phyloP scores from a whole-genome alignment of 805 yeast genomes.

The Suhomyces prunicola region DNA sequence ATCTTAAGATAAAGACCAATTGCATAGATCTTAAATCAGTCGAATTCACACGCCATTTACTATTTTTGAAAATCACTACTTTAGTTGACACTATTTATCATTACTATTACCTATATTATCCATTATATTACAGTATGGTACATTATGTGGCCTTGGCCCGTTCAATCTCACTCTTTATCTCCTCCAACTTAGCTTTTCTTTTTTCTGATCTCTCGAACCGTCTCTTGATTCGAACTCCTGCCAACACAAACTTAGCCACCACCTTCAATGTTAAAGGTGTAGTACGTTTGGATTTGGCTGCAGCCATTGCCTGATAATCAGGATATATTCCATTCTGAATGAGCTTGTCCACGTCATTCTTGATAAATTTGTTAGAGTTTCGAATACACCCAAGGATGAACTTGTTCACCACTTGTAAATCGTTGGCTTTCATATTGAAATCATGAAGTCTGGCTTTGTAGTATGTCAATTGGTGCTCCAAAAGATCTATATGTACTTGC shows the following conservation, averaged over 20 bases:
- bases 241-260: slow-evolving; percentile 38
- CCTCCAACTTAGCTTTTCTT: slow-evolving; percentile 23
- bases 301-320: slow-evolving; percentile 17
- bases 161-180: slow-evolving; percentile 31
- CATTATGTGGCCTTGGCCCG: slow-evolving; percentile 16
- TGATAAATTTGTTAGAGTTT: slow-evolving; percentile 24
- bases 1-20: slow-evolving; percentile 24
- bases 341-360: slow-evolving; percentile 26
- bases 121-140: not conserved
- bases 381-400: slow-evolving; percentile 28
- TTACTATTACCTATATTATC: not conserved
- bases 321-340: slow-evolving; percentile 34
- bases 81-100: not conserved
- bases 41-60: not conserved
- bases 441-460: slow-evolving; percentile 49
- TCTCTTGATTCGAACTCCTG: slow-evolving; percentile 31
- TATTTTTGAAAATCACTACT: not conserved
- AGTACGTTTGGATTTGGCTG: slow-evolving; percentile 11
- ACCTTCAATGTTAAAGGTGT: slow-evolving; percentile 26
- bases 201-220: slow-evolving; percentile 26
- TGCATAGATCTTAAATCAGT: not conserved
- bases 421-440: slow-evolving; percentile 32
- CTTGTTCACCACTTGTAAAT: slow-evolving; percentile 33
- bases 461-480: slow-evolving; percentile 42
- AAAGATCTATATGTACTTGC: slow-evolving; percentile 15